These are phyloP conservation scores for Eragrostis curvula DNA, from an alignment of 176 grass and related monocot genomes.

Conservation along the genomic window DNA sequence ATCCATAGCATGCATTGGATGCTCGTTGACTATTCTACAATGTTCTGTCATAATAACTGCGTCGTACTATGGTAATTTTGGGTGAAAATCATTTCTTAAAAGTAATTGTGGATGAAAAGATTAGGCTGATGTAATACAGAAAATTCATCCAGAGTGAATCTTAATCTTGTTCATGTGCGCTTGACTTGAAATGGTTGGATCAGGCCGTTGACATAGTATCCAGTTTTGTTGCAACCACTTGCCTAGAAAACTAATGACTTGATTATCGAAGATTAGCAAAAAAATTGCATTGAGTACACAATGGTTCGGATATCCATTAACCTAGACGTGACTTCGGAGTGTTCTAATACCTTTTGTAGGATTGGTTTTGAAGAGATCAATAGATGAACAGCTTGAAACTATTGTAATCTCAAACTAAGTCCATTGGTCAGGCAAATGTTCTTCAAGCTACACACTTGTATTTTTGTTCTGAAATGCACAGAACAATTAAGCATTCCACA, in stretches of 20 bases:
- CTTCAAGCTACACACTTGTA: not conserved
- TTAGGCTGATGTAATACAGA: too few relatives aligned
- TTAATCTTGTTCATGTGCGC: not conserved
- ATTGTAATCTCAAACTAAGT: constrained; percentile 3
- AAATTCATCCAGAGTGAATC: not conserved
- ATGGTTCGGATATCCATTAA: not conserved
- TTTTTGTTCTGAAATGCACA: not conserved
- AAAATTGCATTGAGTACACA: not conserved
- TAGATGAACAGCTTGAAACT: constrained; percentile 28
- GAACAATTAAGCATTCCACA: not conserved
- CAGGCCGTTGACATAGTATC: not conserved
- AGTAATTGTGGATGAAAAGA: not conserved
- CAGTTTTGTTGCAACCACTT: constrained; percentile 5
- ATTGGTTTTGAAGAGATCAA: constrained; percentile 16
- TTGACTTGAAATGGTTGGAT: constrained; percentile 5
- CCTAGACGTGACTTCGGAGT: constrained; percentile 7
- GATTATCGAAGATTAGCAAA: not conserved
- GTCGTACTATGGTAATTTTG: not conserved
- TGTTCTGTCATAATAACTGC: not conserved
- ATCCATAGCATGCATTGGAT: not conserved
- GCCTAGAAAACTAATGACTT: not conserved
- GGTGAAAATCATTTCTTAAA: not conserved
- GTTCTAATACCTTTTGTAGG: not conserved
- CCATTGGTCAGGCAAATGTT: not conserved
- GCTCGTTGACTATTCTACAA: not conserved